These are phyloP conservation scores for Cercospora zeae-maydis DNA, from an alignment of 2,329 filamentous ascomycete species.

Conservation along the genomic window DNA sequence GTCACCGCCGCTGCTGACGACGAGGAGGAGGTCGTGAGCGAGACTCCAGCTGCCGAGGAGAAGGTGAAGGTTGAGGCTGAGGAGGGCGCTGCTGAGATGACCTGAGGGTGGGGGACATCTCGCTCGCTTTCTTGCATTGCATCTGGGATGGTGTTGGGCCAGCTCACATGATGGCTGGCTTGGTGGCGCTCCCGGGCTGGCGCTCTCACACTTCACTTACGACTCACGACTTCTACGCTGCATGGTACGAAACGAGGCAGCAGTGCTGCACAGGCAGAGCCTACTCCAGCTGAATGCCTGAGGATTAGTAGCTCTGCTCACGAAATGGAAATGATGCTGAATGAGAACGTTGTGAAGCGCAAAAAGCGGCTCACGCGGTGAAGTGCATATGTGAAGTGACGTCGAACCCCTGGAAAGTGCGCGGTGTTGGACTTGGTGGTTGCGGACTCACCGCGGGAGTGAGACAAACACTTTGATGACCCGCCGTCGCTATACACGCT, in stretches of 20 bases:
- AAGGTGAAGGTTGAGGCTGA: conserved; percentile 3
- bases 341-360: background rate
- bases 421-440: background rate
- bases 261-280: background rate
- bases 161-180: background rate
- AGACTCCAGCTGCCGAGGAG: background rate
- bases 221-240: background rate
- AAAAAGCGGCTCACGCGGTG: background rate
- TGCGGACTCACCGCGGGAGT: background rate
- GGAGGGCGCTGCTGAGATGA: background rate
- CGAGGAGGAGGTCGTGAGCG: conserved; percentile 7
- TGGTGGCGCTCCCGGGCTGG: background rate
- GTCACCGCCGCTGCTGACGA: conserved; percentile 13
- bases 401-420: background rate
- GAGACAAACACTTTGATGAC: conserved; percentile 5
- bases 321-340: background rate
- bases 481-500: background rate
- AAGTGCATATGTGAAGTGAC: background rate
- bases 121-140: background rate
- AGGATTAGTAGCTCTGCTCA: background rate
- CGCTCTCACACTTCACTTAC: background rate
- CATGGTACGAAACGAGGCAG: background rate
- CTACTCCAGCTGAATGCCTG: background rate
- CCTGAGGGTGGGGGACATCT: background rate
- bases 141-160: background rate